Evolutionary conservation across 345 rosid species (phyloP).

Genomic region (Psidium guajava): DNA sequence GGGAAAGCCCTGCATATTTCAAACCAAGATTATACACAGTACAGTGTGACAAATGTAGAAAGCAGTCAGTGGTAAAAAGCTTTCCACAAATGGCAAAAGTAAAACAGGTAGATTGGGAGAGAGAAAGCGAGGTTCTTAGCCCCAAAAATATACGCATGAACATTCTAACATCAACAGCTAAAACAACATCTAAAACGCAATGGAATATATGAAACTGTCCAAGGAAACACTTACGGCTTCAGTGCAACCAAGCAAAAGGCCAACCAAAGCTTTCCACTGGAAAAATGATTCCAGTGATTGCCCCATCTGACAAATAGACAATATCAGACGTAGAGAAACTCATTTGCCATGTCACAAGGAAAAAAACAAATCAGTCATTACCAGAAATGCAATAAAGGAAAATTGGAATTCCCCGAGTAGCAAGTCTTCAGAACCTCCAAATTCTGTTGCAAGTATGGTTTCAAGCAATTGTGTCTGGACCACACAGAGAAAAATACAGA

Average conservation of each 20-base stretch:
- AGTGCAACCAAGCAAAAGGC: slow-evolving; percentile 75
- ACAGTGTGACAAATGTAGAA: neutral
- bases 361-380: slow-evolving; percentile 6
- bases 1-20: neutral
- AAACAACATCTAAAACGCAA: neutral
- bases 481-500: neutral
- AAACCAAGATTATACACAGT: neutral
- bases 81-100: neutral
- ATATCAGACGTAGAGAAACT: neutral
- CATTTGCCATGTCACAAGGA: neutral
- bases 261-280: slow-evolving; percentile 90
- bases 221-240: slow-evolving; percentile 55
- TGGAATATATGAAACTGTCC: neutral
- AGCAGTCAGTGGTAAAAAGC: neutral
- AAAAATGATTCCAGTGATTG: slow-evolving; percentile 85
- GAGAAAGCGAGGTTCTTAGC: neutral
- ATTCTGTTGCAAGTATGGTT: slow-evolving; percentile 41
- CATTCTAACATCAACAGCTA: neutral
- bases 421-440: slow-evolving; percentile 61
- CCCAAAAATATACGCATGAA: neutral
- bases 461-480: slow-evolving; percentile 62
- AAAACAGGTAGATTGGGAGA: neutral
- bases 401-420: slow-evolving; percentile 90
- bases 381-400: slow-evolving; percentile 85
- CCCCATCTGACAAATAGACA: slow-evolving; percentile 68